Conservation (phyloP, 2,329 filamentous ascomycete species). For the Penicillium rolfsii region DNA sequence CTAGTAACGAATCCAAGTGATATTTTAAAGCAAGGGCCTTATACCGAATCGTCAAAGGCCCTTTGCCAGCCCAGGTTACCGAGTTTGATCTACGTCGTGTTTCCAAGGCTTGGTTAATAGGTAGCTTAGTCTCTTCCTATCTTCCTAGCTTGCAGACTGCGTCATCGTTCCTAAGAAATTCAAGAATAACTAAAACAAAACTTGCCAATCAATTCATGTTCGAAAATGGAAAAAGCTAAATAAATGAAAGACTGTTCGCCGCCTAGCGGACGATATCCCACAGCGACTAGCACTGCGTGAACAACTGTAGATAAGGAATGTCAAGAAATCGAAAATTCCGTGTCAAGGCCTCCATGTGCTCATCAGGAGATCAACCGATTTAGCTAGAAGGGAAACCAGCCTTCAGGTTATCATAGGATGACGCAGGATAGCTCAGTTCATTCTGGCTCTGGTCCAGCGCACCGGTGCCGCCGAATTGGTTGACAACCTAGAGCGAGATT, state of each 20-base stretch:
- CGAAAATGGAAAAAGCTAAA: background rate
- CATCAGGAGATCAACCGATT: background rate
- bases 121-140: too few relatives aligned
- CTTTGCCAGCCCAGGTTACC: too few relatives aligned
- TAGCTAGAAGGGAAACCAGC: slow-evolving; percentile 22
- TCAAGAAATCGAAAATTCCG: background rate
- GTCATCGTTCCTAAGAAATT: background rate
- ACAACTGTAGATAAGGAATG: background rate
- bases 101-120: too few relatives aligned
- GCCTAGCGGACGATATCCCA: background rate
- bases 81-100: too few relatives aligned
- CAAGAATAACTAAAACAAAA: background rate
- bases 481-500: slow-evolving; percentile 32
- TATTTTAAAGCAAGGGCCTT: too few relatives aligned
- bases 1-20: too few relatives aligned
- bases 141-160: background rate
- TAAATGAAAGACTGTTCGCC: background rate
- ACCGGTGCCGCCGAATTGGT: slow-evolving; percentile 35
- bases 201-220: background rate
- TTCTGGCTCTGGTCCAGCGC: slow-evolving; percentile 54
- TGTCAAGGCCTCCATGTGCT: background rate
- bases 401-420: slow-evolving; percentile 57
- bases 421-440: slow-evolving; percentile 55
- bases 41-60: too few relatives aligned
- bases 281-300: background rate